Evolutionary conservation across 1,139 yeast species (phyloP).

Genomic region (Sugiyamaella pinicola): DNA sequence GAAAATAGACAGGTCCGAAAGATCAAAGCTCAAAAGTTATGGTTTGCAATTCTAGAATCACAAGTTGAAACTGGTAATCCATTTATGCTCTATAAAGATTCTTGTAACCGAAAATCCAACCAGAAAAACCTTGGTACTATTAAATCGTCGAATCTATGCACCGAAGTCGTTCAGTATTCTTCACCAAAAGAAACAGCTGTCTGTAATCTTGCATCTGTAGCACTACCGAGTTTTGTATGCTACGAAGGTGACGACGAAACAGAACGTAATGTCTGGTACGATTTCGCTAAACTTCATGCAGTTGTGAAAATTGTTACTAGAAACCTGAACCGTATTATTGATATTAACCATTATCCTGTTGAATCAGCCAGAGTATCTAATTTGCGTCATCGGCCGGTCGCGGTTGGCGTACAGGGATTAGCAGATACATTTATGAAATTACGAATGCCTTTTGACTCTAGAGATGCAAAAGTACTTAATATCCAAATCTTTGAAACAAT

Average conservation of each 20-base stretch:
- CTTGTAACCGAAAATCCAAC: conserved; percentile 73
- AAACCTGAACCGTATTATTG: conserved; percentile 69
- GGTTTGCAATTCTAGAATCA: conserved; percentile 75
- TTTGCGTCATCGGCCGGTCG: conserved; percentile 68
- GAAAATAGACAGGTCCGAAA: conserved; percentile 61
- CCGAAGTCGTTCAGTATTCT: conserved; percentile 80
- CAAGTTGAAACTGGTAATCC: conserved; percentile 88
- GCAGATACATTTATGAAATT: conserved; percentile 70
- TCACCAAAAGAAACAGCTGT: conserved; percentile 79
- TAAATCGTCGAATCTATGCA: conserved; percentile 78
- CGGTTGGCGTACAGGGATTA: conserved; percentile 79
- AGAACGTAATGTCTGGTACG: conserved; percentile 46
- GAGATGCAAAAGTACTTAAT: conserved; percentile 60
- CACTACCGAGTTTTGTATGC: conserved; percentile 60
- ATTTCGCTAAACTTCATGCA: conserved; percentile 61
- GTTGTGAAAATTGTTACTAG: conserved; percentile 63
- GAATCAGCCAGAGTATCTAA: conserved; percentile 63
- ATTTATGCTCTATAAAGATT: conserved; percentile 78
- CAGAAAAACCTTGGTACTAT: conserved; percentile 79
- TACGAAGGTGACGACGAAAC: conserved; percentile 34
- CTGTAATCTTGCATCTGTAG: conserved; percentile 79
- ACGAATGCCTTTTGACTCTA: conserved; percentile 68
- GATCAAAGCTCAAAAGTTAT: conserved; percentile 71
- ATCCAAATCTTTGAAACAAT: conserved; percentile 78
- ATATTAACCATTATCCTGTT: conserved; percentile 68